Evolutionary conservation across 495 filamentous ascomycete genomes (phyloP), one percentile per base, ranked within the genome.

Genomic region (Cercophora scortea): DNA sequence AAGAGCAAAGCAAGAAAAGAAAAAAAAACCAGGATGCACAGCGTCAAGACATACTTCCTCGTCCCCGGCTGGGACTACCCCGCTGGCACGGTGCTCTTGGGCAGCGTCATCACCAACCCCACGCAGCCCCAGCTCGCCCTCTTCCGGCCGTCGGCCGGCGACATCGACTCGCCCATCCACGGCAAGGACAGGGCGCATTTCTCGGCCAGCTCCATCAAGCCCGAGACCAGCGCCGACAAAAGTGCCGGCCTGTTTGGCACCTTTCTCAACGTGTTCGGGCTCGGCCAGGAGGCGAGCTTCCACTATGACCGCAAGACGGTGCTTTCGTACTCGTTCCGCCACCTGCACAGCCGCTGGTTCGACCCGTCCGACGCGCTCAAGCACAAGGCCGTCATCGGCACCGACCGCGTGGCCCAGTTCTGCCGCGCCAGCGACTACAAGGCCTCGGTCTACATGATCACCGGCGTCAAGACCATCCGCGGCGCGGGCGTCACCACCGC

Each of bases 31-130:
- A 33, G 41, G 40, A 46, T 50, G 34, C 33, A 11, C 16, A 49
- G 32, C 19, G 36, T 7, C 18, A 56, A 51, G 13, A 53, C 55
- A 8, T 53, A 53, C 38, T 56, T 60, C 45, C 50, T 60, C 25
- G 35, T 36, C 17, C 49, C 53, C 7, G 53, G 50, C 49, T 60
- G 57, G 57, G 46, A 49, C 11, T n/a, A 42, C 39, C 19, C 34
- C 12, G 32, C 34, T 5, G n/a, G 19, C n/a, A 25, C 49, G 8
- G 19, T 51, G 16, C 18, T 38, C 35, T 45, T 60, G 4, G 57
- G 53, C 40, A 60, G 53, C 45, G 41, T 56, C 50, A 50, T 60
- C 53, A 50, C 53, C 49, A 50, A 60, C 49, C 57, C 57, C 6
- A 39, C 50, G 1, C 49, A 53, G 15, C 57, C 57, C 8, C 45